phyloP scores from a whole-genome alignment of 2,329 filamentous ascomycete species.

The Pseudogymnoascus sp. region DNA sequence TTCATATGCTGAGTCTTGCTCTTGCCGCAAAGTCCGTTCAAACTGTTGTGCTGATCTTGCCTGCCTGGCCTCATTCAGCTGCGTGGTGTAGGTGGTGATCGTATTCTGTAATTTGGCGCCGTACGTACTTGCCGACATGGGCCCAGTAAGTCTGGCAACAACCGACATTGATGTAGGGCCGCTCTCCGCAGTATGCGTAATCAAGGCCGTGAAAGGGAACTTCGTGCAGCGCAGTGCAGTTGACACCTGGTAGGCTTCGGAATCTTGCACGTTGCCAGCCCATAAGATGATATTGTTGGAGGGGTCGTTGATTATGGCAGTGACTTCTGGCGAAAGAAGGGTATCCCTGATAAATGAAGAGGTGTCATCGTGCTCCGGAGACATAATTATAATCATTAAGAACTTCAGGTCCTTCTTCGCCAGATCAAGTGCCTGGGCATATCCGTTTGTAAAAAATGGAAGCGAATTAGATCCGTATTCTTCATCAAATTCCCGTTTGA shows the following conservation, averaged over 20 bases:
- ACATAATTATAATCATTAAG: constrained; percentile 78
- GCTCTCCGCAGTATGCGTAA: constrained; percentile 80
- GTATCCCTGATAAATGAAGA: constrained; percentile 74
- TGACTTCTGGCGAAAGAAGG: constrained; percentile 67
- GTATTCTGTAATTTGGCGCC: constrained; percentile 66
- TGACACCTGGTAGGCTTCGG: constrained; percentile 91
- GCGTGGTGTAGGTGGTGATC: constrained; percentile 67
- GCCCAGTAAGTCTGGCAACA: constrained; percentile 69
- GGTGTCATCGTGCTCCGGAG: constrained; percentile 92
- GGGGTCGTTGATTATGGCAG: constrained; percentile 65
- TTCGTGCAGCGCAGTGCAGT: constrained; percentile 81
- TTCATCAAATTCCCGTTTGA: constrained; percentile 90
- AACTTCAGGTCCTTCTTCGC: constrained; percentile 91
- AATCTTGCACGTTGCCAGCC: constrained; percentile 88
- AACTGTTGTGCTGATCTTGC: constrained; percentile 74
- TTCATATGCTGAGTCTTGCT: constrained; percentile 93
- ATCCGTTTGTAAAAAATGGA: constrained; percentile 79
- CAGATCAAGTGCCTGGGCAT: constrained; percentile 82
- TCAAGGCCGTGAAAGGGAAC: constrained; percentile 80
- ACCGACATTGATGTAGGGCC: constrained; percentile 86
- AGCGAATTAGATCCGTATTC: constrained; percentile 70
- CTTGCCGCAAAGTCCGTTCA: constrained; percentile 69
- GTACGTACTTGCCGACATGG: constrained; percentile 62
- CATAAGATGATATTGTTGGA: constrained; percentile 78
- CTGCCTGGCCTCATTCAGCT: constrained; percentile 67